Base-by-base conservation (phyloP, 805 yeast genomes). In the Candida pini region DNA sequence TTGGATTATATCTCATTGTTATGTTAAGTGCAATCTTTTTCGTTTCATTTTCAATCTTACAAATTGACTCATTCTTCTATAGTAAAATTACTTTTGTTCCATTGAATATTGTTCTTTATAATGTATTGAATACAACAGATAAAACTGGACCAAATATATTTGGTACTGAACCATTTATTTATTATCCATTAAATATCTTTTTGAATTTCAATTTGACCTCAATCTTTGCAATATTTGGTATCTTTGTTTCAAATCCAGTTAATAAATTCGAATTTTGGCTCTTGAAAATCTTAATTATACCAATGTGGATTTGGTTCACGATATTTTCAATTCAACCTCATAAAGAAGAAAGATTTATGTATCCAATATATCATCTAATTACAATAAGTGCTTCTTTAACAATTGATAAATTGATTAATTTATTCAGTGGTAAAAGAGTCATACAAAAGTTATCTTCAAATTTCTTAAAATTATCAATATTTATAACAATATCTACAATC, bases 331-430 rank as follows among this genome's bases (percentile, higher is more conserved):
- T 62, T 5, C 96, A 88, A 50, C 92, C 96, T 4, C 97, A 89
- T 55, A 89, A 89, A 55, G 97, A 89, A 54, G 97, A 90, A 56
- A 68, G 97, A 41, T 90, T 90, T 54, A 56, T 90, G 44, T 90
- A 87, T 49, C 95, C 95, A 12, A 68, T 85, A 0, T 90, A 89
- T 53, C 81, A 88, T 9, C 64, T 81, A 33, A 66, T 90, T 16
- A 60, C 75, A 4, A 45, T 84, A 15, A 67, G 76, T 29, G 88
- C 86, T 4, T 73, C 90, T 0, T 47, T 81, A 4, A 61, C 73
- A 3, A 49, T 60, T 27, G 25, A 28, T 25, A 44, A 28, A 24
- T 30, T 43, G 10, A 44, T 40, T 6, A 28, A 24, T 27, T 14
- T 47, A 2, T 20, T 39, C 9, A 53, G 54, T 13, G 13, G 28